Percentiles rank a stretch among this genome's conserved stretches.
These are phyloP conservation scores for Cercospora beticola DNA, from an alignment of 2,329 filamentous ascomycete genomes.

Conservation along the genomic window DNA sequence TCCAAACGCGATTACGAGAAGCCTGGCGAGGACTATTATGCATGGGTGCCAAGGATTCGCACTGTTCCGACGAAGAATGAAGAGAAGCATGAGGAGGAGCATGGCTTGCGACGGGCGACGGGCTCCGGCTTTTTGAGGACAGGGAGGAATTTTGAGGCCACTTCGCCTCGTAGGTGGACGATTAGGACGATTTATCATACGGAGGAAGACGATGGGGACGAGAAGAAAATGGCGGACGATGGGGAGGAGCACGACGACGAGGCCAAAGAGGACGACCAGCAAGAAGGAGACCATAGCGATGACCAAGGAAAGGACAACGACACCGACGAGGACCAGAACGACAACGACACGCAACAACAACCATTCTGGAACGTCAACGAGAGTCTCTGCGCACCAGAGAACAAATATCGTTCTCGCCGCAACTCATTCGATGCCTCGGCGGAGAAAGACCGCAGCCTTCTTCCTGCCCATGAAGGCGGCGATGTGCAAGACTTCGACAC, in stretches of 20 bases:
- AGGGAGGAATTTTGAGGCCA: neutral
- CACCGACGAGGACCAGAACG: neutral
- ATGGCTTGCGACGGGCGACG: neutral
- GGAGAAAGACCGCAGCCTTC: neutral
- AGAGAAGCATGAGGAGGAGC: neutral
- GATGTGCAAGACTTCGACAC: neutral
- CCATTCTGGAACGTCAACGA: constrained; percentile 5
- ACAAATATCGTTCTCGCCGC: neutral
- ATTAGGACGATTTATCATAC: neutral
- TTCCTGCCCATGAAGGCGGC: neutral
- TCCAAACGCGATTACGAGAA: neutral
- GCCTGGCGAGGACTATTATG: neutral
- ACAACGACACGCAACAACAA: neutral
- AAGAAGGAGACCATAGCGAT: neutral
- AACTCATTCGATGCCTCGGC: neutral
- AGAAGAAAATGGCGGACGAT: neutral
- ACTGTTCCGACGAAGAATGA: neutral
- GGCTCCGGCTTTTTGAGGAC: neutral
- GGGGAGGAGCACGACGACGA: neutral
- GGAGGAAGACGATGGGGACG: neutral
- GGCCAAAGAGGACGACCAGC: neutral
- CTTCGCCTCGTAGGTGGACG: neutral
- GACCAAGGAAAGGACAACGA: neutral
- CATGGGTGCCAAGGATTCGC: neutral
- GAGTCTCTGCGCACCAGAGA: neutral